Evolutionary conservation across 495 filamentous ascomycete genomes (phyloP), one percentile per base, ranked within the genome.

Genomic region (Penicillium bovifimosum): DNA sequence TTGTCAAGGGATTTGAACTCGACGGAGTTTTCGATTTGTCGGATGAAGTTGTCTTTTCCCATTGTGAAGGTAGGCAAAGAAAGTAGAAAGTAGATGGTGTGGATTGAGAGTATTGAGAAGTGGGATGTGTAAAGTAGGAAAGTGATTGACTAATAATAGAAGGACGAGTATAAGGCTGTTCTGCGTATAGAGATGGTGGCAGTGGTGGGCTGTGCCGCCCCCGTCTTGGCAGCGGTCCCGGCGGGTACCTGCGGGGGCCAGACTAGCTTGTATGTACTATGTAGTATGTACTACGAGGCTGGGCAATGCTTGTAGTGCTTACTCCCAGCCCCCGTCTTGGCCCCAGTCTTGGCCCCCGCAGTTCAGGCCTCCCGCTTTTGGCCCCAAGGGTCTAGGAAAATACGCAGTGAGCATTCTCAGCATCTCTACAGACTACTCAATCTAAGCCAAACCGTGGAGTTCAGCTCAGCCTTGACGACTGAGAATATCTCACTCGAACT

Each of bases 11-110:
- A 5, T 41, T 53, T 53, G 20, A 38, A 53, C 41, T 53, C 41
- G 11, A 14, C 14, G 24, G 20, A 53, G 50, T 35, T 39, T n/a
- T 45, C 50, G 31, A 53, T 53, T 43, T 53, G 29, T 34, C 33
- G n/a, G 33, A 46, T 46, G 16, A 53, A 53, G 32, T 33, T 31
- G 16, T 45, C 27, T 29, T 40, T 41, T 6, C 42, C 42, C 14
- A 45, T 45, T 8, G 14, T 20, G 27, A 33, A 10, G 42, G 28
- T 44, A 44, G 18, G 20, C 27, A 45, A 10, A 44, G n/a, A 44
- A 44, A 31, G 41, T 43, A 7, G 28, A 31, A 5, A 31, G 5
- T 31, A 9, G 28, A n/a, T n/a, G 41, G 38, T 18, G 38, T 40
- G 24, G 11, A 27, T 32, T 33, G 41, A 18, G 32, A 31, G 27